Conservation (phyloP, 805 yeast species). For the Suhomyces prunicola region DNA sequence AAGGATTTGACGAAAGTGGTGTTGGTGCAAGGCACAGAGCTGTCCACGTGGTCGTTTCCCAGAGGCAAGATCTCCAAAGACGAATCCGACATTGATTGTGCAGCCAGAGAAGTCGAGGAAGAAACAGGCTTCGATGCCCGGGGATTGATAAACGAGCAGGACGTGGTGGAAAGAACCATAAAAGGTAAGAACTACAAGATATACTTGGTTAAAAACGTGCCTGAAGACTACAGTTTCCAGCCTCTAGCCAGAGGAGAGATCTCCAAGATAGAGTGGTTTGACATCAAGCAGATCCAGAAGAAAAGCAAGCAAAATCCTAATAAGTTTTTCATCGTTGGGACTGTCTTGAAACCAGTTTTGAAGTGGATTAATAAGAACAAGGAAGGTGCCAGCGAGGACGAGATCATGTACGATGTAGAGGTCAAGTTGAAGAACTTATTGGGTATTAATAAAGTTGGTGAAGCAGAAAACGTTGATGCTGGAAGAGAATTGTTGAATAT, state of each 20-base stretch:
- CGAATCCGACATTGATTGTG: constrained; percentile 86
- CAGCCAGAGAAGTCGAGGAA: constrained; percentile 86
- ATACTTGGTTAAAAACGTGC: constrained; percentile 71
- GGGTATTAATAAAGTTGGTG: constrained; percentile 46
- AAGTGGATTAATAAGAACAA: constrained; percentile 56
- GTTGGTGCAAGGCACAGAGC: constrained; percentile 80
- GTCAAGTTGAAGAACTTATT: constrained; percentile 58
- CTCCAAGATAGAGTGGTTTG: constrained; percentile 75
- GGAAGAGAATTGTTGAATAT: constrained; percentile 74
- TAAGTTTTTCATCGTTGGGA: constrained; percentile 44
- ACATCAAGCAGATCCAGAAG: constrained; percentile 44
- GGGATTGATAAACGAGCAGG: constrained; percentile 62
- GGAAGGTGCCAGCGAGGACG: constrained; percentile 47
- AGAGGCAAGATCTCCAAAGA: constrained; percentile 94
- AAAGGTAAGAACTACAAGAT: constrained; percentile 83
- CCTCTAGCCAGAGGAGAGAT: constrained; percentile 91
- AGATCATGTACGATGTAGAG: constrained; percentile 62
- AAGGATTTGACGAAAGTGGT: constrained; percentile 64
- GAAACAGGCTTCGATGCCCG: constrained; percentile 90
- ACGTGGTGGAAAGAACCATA: constrained; percentile 76
- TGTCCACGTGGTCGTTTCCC: constrained; percentile 89
- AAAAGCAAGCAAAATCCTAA: constrained; percentile 38
- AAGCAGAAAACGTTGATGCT: constrained; percentile 48
- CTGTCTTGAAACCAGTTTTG: constrained; percentile 49
- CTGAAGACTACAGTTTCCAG: constrained; percentile 68